phyloP scores from a whole-genome alignment of 2,329 filamentous ascomycete genomes.

The Fusarium pseudocircinatum region DNA sequence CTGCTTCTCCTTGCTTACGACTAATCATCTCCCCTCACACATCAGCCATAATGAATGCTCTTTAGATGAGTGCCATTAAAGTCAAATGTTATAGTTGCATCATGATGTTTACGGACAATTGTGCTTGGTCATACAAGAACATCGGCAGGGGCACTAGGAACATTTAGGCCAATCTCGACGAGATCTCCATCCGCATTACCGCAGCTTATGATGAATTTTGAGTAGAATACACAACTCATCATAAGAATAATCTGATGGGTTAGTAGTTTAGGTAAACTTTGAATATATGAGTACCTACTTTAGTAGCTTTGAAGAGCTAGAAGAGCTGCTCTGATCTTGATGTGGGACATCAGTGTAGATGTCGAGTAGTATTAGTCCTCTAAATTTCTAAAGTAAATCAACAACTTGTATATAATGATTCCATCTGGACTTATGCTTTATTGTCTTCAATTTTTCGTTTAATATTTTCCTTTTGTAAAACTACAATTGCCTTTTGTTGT shows the following conservation, averaged over 20 bases:
- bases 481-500: not conserved
- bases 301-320: not conserved
- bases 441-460: not conserved
- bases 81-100: rapidly evolving
- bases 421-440: rapidly evolving
- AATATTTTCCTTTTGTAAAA: not conserved
- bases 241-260: no score
- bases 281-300: not conserved
- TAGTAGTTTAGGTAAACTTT: not conserved
- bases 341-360: not conserved
- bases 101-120: not conserved
- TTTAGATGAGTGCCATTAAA: rapidly evolving
- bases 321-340: not conserved
- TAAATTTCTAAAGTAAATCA: rapidly evolving
- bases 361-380: no score
- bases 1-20: not conserved
- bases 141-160: no score
- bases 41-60: not conserved
- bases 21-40: not conserved
- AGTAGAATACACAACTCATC: no score
- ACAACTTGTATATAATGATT: no score
- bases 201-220: no score
- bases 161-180: no score
- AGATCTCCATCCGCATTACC: no score
- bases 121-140: not conserved